A percentile compares a stretch with the other conserved stretches of the same genome.
Evolutionary conservation across 208 protist genomes (phyloP).

Genomic region (Naegleria gruberi): DNA sequence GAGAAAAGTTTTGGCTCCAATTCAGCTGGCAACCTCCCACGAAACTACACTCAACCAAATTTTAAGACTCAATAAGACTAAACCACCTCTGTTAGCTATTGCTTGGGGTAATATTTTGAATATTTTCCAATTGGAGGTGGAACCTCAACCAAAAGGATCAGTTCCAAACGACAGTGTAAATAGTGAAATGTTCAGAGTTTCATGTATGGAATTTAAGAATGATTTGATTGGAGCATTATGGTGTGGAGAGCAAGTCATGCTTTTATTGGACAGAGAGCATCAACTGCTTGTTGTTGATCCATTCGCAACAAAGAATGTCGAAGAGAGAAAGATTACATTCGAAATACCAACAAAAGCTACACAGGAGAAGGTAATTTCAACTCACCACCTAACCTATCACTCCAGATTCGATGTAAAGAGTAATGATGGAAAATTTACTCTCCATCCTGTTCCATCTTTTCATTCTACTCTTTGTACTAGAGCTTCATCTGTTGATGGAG

Average conservation of each 20-base stretch:
- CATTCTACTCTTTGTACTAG: neutral
- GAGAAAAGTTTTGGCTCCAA: neutral
- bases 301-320: neutral
- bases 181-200: conserved; percentile 1
- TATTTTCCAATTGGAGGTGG: neutral
- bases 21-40: neutral
- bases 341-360: neutral
- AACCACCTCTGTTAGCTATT: neutral
- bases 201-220: neutral
- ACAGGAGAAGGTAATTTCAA: neutral
- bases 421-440: neutral
- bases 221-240: neutral
- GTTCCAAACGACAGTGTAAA: neutral
- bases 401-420: neutral
- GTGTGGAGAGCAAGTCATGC: neutral
- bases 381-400: neutral
- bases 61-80: neutral
- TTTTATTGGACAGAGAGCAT: neutral
- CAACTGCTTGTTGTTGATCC: neutral
- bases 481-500: neutral
- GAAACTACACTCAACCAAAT: too few species aligned
- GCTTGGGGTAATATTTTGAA: neutral
- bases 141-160: neutral
- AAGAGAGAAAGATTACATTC: neutral
- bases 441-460: neutral